A percentile compares a stretch with the other conserved stretches of the same genome.
Conservation (phyloP, 1,139 yeast genomes). For the Kodamaea fungicola region DNA sequence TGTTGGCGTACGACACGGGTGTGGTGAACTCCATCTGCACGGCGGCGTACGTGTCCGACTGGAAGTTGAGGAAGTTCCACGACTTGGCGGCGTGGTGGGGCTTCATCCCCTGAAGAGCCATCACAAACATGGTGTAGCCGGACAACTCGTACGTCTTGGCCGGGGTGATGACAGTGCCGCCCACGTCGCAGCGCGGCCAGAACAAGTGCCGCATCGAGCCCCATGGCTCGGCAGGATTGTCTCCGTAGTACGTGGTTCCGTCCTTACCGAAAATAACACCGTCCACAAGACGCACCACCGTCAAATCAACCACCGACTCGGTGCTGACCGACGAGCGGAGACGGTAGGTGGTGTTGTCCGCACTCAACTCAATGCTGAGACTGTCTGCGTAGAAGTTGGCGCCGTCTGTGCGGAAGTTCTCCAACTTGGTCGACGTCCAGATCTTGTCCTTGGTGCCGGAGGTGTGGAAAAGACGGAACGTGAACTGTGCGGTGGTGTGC, state of each 20-base stretch:
- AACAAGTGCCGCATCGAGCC: slow-evolving; percentile 94
- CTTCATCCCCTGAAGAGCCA: slow-evolving; percentile 99
- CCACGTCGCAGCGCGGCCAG: slow-evolving; percentile 84
- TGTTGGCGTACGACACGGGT: slow-evolving; percentile 81
- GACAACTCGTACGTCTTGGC: slow-evolving; percentile 31
- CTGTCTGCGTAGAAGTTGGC: slow-evolving; percentile 74
- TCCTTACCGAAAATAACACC: slow-evolving; percentile 90
- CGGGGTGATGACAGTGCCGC: slow-evolving; percentile 55
- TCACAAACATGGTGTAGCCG: slow-evolving; percentile 79
- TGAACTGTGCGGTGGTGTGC: slow-evolving; percentile 91
- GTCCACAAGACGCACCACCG: slow-evolving; percentile 58
- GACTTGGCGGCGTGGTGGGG: slow-evolving; percentile 98
- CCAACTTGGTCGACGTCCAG: slow-evolving; percentile 91
- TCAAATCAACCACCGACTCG: slow-evolving; percentile 71
- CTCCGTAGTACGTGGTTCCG: slow-evolving; percentile 83
- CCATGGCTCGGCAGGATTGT: slow-evolving; percentile 83
- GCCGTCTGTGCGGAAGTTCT: slow-evolving; percentile 75
- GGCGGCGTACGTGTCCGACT: slow-evolving; percentile 68
- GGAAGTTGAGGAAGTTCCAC: slow-evolving; percentile 94
- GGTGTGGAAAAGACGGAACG: slow-evolving; percentile 71
- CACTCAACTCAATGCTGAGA: slow-evolving; percentile 56
- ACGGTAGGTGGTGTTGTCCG: slow-evolving; percentile 52
- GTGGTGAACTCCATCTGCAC: slow-evolving; percentile 95
- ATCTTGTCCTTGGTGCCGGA: slow-evolving; percentile 46
- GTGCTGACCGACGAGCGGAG: slow-evolving; percentile 65